Evolutionary conservation across 768 basidiomycete genomes (phyloP).

Genomic region (Russula griseocarnosa): DNA sequence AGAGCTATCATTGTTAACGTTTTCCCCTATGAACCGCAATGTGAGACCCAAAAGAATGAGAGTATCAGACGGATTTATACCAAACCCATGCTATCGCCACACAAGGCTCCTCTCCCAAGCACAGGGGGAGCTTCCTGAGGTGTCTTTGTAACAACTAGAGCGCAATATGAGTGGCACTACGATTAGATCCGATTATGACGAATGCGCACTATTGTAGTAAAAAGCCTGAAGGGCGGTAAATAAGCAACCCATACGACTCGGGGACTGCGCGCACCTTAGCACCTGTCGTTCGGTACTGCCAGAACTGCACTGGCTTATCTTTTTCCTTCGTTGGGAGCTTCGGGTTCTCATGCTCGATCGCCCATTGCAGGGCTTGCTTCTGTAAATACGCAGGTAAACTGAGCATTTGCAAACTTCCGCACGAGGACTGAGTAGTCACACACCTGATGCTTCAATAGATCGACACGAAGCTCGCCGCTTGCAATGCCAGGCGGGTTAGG

Average conservation of each 20-base stretch:
- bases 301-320: conserved; percentile 84
- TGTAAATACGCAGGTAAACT: conserved; percentile 32
- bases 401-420: neutral
- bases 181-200: neutral
- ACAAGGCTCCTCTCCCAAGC: conserved; percentile 80
- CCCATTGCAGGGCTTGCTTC: conserved; percentile 86
- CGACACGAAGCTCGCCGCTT: conserved; percentile 61
- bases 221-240: conserved; percentile 41
- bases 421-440: neutral
- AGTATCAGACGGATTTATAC: conserved; percentile 35
- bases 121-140: conserved; percentile 60
- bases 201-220: conserved; percentile 60
- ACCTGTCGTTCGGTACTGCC: conserved; percentile 62
- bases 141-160: conserved; percentile 72
- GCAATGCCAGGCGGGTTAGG: conserved; percentile 66
- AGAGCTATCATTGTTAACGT: conserved; percentile 86
- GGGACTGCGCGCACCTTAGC: conserved; percentile 45
- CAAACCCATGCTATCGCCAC: conserved; percentile 86
- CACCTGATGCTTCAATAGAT: conserved; percentile 83
- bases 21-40: conserved; percentile 58
- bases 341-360: conserved; percentile 76
- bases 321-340: conserved; percentile 57
- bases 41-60: conserved; percentile 18
- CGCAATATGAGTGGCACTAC: conserved; percentile 1
- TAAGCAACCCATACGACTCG: neutral